These are phyloP conservation scores for Circinella umbellata DNA, from an alignment of 371 early-diverging fungal genomes.

Conservation along the genomic window DNA sequence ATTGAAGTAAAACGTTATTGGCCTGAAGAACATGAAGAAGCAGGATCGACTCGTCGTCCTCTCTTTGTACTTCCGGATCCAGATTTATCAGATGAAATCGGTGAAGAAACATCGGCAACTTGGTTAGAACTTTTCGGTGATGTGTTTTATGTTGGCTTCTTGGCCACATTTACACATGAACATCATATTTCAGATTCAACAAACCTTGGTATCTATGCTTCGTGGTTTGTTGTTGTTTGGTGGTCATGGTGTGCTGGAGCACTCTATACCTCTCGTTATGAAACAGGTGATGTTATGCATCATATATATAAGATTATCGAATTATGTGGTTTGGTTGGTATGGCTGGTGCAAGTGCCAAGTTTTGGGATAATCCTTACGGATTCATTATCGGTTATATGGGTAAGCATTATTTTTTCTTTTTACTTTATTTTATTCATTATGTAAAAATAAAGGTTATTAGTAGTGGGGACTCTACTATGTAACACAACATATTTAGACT, in stretches of 20 bases:
- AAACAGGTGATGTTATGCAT: slow-evolving; percentile 49
- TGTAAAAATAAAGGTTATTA: too few relatives aligned
- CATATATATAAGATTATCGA: slow-evolving; percentile 54
- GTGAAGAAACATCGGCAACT: slow-evolving; percentile 47
- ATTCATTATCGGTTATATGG: slow-evolving; percentile 55
- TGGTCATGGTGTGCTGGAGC: slow-evolving; percentile 68
- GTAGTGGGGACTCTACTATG: background rate
- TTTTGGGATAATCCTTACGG: slow-evolving; percentile 36
- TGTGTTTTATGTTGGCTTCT: slow-evolving; percentile 56
- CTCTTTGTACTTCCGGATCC: slow-evolving; percentile 50
- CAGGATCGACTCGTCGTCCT: slow-evolving; percentile 23
- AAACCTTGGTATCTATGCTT: slow-evolving; percentile 46
- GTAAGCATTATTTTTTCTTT: slow-evolving; percentile 21
- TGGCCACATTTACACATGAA: slow-evolving; percentile 57
- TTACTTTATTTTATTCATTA: background rate
- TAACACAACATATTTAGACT: background rate
- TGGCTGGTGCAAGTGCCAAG: slow-evolving; percentile 46
- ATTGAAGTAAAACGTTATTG: slow-evolving; percentile 31
- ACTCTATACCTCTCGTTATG: slow-evolving; percentile 55
- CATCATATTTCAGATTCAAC: slow-evolving; percentile 43
- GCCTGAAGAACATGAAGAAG: slow-evolving; percentile 23
- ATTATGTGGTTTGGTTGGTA: slow-evolving; percentile 49
- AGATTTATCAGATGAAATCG: slow-evolving; percentile 55
- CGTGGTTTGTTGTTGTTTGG: slow-evolving; percentile 66
- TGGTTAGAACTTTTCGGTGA: slow-evolving; percentile 55